Conservation (phyloP, 768 basidiomycete genomes). For the Amanita muscaria region DNA sequence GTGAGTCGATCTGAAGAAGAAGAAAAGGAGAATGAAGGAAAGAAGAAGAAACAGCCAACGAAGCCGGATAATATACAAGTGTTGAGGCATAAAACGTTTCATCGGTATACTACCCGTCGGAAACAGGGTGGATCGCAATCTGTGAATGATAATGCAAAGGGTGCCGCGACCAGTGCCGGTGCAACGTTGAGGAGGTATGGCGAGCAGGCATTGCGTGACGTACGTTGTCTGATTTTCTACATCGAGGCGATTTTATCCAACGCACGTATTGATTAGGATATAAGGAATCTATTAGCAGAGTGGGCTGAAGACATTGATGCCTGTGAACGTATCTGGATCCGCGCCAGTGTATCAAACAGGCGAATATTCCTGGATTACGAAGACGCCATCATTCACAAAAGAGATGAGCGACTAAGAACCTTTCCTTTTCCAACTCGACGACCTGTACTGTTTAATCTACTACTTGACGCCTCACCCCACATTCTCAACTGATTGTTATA, state of each 20-base stretch:
- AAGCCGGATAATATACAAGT: constrained; percentile 74
- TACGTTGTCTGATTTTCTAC: constrained; percentile 42
- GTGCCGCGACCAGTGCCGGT: constrained; percentile 88
- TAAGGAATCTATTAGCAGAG: constrained; percentile 69
- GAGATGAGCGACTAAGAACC: constrained; percentile 75
- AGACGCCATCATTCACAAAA: constrained; percentile 63
- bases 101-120: constrained; percentile 90
- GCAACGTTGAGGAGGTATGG: constrained; percentile 91
- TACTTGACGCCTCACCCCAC: too few species aligned
- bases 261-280: constrained; percentile 60
- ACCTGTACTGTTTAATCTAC: constrained; percentile 49
- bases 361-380: constrained; percentile 90
- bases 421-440: constrained; percentile 96
- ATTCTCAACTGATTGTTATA: not conserved
- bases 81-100: constrained; percentile 89
- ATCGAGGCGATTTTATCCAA: constrained; percentile 86
- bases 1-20: constrained; percentile 51
- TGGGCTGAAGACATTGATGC: constrained; percentile 82
- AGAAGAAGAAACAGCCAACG: constrained; percentile 38
- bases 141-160: constrained; percentile 87
- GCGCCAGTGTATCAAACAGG: constrained; percentile 84
- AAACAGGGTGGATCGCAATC: constrained; percentile 97
- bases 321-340: constrained; percentile 89
- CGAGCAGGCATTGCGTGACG: constrained; percentile 86
- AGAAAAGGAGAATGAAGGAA: constrained; percentile 29